Base-by-base conservation (phyloP, 495 filamentous ascomycete species). In the Xylaria bambusicola region DNA sequence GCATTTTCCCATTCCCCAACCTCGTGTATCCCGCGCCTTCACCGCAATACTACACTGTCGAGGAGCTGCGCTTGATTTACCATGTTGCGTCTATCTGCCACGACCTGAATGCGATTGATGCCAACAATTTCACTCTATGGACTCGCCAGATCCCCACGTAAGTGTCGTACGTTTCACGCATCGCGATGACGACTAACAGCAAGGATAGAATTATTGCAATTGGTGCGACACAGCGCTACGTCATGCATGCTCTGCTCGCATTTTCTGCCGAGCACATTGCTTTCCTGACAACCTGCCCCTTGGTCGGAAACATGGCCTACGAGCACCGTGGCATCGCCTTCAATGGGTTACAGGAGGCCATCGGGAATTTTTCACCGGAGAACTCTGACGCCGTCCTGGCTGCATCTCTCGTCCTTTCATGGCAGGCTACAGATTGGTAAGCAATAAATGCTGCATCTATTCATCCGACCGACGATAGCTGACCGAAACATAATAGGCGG, bases 351-450 rank as follows among this genome's bases (percentile, higher is more conserved):
- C 92, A 96, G 66, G 86, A 89, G 64, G 91, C 91, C 15, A 92
- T 97, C 62, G 86, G 85, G 29, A 78, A 80, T 23, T 98, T 98
- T 74, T 96, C 91, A 7, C 85, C 82, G 63, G 86, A 87, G 38
- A 97, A 92, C 65, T 92, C 90, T 13, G 93, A 98, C 75, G 91
- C 93, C 35, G 87, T 97, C 56, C 82, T 98, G 27, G 94, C 93
- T 51, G 91, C 94, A 24, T 98, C 93, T 12, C 86, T 97, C 33
- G 81, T 98, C 48, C 79, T 98, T 44, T 93, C 93, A 45, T 98
- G 95, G 95, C 94, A 98, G 76, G 89, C 90, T 58, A 92, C 87
- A 62, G 94, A 98, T 76, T 97, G 92, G 94, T 97, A 79, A 81
- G 91, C 80, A 66, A 74, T 72, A 68, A 6, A 27, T 36, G 72